Evolutionary conservation across 148 eudicot species (phyloP), one percentile per base, ranked within the genome.

Genomic region (Rhododendron henanense): DNA sequence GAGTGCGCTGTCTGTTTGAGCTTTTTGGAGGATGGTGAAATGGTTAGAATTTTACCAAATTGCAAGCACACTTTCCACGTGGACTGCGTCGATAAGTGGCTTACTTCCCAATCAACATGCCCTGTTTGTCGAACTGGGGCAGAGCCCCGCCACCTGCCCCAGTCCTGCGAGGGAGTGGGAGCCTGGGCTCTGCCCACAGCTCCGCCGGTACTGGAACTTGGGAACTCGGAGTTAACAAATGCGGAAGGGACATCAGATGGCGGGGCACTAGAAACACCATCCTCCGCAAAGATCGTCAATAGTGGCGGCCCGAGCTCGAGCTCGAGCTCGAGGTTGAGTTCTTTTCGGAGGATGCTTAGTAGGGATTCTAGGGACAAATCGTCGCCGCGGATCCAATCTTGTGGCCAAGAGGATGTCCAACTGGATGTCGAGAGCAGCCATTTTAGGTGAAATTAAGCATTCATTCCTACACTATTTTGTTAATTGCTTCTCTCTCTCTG

Each of bases 1-100:
- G 94, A 94, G 75, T 94, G 96, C 33, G 79, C 93, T 0, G 88
- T 94, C 39, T 94, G 96, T 82, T 45, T 94, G 31, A 86, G 91
- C 79, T 10, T 84, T 21, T 61, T 94, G 11, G 93, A 90, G 88
- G 90, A 87, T 13, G 89, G 50, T 57, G 92, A 92, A 14, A 25
- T 84, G 57, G 91, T 84, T 35, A 84, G 93, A 83, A 23, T 85
- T 48, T 79, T 94, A 74, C 94, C 96, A 7, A 91, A 91, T 21
- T 94, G 96, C 28, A 89, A 89, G 51, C 96, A 94, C 65, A 76
- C 85, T 53, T 94, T 94, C 78, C 96, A 94, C 79, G 86, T 78
- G n/a, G 91, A 87, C 41, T 94, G 96, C 89, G 87, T 94, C 28
- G 95, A 92, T 39, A 91, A 39, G 83, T 93, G 96, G 95, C 85